Base-by-base conservation (phyloP, 1,139 yeast species). In the Kurtzmaniella quercitrusa region DNA sequence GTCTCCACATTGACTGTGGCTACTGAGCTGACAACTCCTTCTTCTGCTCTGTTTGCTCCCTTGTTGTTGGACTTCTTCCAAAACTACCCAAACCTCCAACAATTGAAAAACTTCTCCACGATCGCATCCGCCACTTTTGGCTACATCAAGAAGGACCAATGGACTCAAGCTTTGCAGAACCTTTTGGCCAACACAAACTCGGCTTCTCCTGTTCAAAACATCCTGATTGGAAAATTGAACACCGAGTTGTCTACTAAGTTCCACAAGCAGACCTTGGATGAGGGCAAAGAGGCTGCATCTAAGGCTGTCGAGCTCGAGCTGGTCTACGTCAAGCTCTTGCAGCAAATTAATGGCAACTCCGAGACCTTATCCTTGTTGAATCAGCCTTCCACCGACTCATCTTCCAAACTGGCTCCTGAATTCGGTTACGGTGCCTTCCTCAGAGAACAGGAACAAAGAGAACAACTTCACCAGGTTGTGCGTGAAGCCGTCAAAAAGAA, bases 371-470 rank as follows among this genome's bases (percentile, higher is more conserved):
- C 76, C 42, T 64, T 89, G 37, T 72, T 86, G 59, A 86, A 88
- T 61, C 70, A 71, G 33, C 68, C 57, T 48, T 50, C 58, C 34
- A 53, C 54, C 8, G 71, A 72, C 43, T 66, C 71, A 42, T 77
- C 77, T 20, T 66, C 71, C 36, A 46, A 38, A 15, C 67, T 81
- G 15, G 76, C 72, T 48, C 98, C 98, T 9, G 97, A 89, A 62
- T 89, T 70, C 58, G 96, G 97, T 2, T 88, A 77, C 52, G 98
- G 98, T 62, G 69, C 80, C 32, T 88, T 73, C 56, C 65, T 89
- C 53, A 78, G 76, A 38, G 68, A 68, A 36, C 74, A 80, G 54
- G 80, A 82, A 53, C 69, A 75, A 49, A 74, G 77, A 43, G 56
- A 65, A 21, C 60, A 66, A 32, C 71, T 86, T 51, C 56, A 77